Base-by-base conservation (phyloP, 2,329 filamentous ascomycete genomes). In the Colletotrichum eremochloae region DNA sequence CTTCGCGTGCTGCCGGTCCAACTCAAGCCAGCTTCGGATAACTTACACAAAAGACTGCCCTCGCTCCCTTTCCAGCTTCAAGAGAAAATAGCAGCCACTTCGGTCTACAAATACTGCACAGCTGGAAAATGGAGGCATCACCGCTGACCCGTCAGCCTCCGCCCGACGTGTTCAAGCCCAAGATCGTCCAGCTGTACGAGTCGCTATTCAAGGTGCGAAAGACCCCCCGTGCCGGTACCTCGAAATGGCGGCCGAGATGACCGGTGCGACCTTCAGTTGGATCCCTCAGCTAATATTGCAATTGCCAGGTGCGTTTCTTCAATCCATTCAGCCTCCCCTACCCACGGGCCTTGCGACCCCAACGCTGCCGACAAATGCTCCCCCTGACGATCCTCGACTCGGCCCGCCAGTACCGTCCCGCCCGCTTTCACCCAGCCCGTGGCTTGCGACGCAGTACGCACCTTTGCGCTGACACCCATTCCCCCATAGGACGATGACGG, bases 121-220 rank as follows among this genome's bases (percentile, higher is more conserved):
- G 7, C 61, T 33, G 42, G 68, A 63, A 63, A 57, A 97, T 97
- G 94, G 94, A 97, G 86, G 89, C 91, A 77, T 98, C 96, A 80
- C 96, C 96, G 75, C 89, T 99, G 80, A 97, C 95, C 69, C 95
- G 97, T 84, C 95, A 98, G 87, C 90, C 91, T 83, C 90, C 94
- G 78, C 96, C 96, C 67, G 93, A 97, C 82, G 90, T 92, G 52
- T 98, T 99, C 81, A 93, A 97, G 83, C 96, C 94, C 67, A 99
- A 99, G 85, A 94, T 99, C 76, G 93, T 97, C 73, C 89, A 93
- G 81, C 90, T 98, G 63, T 99, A 99, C 83, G 90, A 95, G 78
- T 88, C 90, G 75, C 86, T 98, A 29, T 96, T 98, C 86, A 90
- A 91, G 89, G 90, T 92, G 83, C 40, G 71, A 38, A n/a, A 61